These are phyloP conservation scores for Aspergillus homomorphus DNA, from an alignment of 495 filamentous ascomycete species.

Conservation along the genomic window DNA sequence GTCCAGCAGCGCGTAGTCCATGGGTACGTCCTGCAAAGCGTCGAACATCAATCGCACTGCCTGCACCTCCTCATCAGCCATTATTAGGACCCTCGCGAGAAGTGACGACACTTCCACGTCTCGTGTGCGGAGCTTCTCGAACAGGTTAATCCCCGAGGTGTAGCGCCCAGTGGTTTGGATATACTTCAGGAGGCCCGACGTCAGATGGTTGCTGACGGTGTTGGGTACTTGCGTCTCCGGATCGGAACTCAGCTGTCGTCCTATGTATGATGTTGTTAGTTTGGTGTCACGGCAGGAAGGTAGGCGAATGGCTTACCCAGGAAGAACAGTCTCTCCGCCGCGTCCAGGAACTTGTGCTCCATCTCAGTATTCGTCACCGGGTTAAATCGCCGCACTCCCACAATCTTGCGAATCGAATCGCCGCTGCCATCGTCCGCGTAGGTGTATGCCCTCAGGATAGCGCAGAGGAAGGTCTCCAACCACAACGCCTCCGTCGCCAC, in stretches of 20 bases:
- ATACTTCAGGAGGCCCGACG: constrained; percentile 88
- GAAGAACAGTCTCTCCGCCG: constrained; percentile 93
- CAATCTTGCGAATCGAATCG: constrained; percentile 87
- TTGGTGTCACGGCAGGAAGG: neutral
- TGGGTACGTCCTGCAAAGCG: constrained; percentile 82
- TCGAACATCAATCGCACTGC: constrained; percentile 86
- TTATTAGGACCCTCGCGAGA: constrained; percentile 81
- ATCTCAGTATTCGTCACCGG: constrained; percentile 95
- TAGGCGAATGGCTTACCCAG: constrained; percentile 54
- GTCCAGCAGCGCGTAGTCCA: constrained; percentile 94
- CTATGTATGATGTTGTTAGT: constrained; percentile 45
- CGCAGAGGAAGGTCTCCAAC: constrained; percentile 96
- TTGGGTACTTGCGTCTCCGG: constrained; percentile 97
- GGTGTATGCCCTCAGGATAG: constrained; percentile 85
- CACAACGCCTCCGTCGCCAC: constrained; percentile 89
- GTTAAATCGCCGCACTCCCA: constrained; percentile 93
- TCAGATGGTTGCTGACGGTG: constrained; percentile 93
- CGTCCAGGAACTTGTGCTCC: constrained; percentile 93
- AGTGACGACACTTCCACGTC: constrained; percentile 94
- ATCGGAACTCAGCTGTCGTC: constrained; percentile 94
- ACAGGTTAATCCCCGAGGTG: constrained; percentile 94
- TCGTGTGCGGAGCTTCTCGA: constrained; percentile 87
- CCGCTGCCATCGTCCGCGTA: constrained; percentile 94
- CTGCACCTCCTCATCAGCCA: constrained; percentile 93
- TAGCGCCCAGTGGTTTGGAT: constrained; percentile 95